These are phyloP conservation scores for Inga leiocalycina DNA, from an alignment of 306 rosid species.

Conservation along the genomic window DNA sequence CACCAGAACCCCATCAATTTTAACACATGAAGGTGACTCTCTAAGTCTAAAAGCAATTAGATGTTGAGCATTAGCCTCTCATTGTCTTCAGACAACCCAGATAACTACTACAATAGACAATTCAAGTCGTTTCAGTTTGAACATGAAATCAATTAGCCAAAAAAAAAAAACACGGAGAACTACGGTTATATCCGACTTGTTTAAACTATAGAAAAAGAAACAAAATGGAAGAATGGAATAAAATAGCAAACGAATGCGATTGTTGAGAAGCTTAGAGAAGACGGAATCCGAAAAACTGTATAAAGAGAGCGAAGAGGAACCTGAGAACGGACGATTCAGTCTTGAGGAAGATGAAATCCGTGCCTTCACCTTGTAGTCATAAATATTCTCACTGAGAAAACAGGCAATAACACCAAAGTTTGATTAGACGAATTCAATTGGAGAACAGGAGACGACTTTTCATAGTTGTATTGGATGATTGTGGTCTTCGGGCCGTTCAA, in stretches of 20 bases:
- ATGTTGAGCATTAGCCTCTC: background rate
- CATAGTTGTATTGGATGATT: conserved; percentile 27
- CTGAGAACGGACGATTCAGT: background rate
- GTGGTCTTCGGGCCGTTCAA: background rate
- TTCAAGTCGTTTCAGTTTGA: conserved; percentile 4
- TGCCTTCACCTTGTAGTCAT: conserved; percentile 7
- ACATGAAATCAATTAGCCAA: conserved; percentile 9
- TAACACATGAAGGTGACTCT: background rate
- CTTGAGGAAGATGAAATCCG: background rate
- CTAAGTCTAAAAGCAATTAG: conserved; percentile 13
- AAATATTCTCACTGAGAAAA: background rate
- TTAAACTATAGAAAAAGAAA: background rate
- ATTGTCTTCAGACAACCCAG: background rate
- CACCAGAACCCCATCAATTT: conserved; percentile 29
- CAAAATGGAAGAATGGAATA: background rate
- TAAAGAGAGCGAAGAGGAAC: background rate
- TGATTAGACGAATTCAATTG: background rate
- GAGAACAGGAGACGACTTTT: conserved; percentile 20
- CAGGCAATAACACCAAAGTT: background rate
- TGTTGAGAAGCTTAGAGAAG: background rate
- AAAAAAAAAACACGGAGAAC: background rate
- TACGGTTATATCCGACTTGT: conserved; percentile 7
- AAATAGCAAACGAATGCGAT: background rate
- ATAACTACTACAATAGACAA: background rate
- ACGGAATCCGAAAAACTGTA: background rate